phyloP scores from a whole-genome alignment of 2,329 filamentous ascomycete species.

The Aplosporella prunicola region DNA sequence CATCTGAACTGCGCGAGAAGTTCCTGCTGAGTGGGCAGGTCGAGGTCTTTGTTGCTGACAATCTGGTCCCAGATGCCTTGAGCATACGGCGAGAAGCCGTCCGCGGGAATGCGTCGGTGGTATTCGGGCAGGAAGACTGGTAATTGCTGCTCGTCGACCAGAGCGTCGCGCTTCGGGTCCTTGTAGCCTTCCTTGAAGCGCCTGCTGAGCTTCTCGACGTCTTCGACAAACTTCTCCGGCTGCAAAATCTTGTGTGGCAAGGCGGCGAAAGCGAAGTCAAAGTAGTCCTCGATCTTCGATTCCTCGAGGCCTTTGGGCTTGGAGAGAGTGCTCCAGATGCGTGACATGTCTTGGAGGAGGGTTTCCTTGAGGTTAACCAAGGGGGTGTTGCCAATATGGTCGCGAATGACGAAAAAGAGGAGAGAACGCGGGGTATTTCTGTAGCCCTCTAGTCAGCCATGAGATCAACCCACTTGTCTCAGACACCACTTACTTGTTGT shows the following conservation, averaged over 20 bases:
- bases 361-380: conserved; percentile 84
- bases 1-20: conserved; percentile 93
- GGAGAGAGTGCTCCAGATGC: conserved; percentile 87
- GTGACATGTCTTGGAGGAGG: conserved; percentile 76
- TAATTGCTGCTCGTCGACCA: conserved; percentile 61
- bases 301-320: conserved; percentile 84
- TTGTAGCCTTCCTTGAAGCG: conserved; percentile 77
- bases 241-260: conserved; percentile 95
- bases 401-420: conserved; percentile 96
- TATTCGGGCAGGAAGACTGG: conserved; percentile 89
- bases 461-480: no score
- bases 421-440: conserved; percentile 83
- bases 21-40: conserved; percentile 94
- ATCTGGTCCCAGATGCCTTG: conserved; percentile 97
- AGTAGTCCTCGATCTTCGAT: conserved; percentile 90
- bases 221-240: conserved; percentile 76
- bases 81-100: conserved; percentile 92
- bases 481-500: conserved; percentile 62
- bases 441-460: conserved; percentile 9
- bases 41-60: conserved; percentile 95
- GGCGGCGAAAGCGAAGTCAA: conserved; percentile 94
- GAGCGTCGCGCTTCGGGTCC: conserved; percentile 51
- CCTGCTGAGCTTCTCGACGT: conserved; percentile 68
- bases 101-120: conserved; percentile 88
- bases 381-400: conserved; percentile 87